These are phyloP conservation scores for Penicillium sp. DNA, from an alignment of 2,329 filamentous ascomycete species.

Conservation along the genomic window DNA sequence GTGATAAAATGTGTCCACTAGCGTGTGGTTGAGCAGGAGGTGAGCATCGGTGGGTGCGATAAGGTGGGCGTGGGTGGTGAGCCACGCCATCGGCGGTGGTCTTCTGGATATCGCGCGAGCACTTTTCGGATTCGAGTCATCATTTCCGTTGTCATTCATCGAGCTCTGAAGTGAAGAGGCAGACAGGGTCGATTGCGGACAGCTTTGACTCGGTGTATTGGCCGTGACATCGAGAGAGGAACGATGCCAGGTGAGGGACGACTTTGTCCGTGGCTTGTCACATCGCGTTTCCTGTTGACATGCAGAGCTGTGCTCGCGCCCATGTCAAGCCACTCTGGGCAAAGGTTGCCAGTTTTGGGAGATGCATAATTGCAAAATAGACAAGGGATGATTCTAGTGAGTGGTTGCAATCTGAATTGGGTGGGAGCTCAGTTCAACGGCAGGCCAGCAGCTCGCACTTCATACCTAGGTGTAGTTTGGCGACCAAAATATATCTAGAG, in stretches of 20 bases:
- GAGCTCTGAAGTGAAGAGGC: slow-evolving; percentile 30
- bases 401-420: background rate
- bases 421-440: too few species aligned
- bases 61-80: too few species aligned
- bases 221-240: slow-evolving; percentile 28
- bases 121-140: slow-evolving; percentile 50
- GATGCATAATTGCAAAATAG: slow-evolving; percentile 4
- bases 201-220: slow-evolving; percentile 22
- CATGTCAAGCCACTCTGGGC: slow-evolving; percentile 17
- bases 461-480: background rate
- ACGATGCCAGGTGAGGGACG: slow-evolving; percentile 39
- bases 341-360: slow-evolving; percentile 12
- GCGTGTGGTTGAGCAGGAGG: too few species aligned
- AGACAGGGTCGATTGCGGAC: slow-evolving; percentile 12
- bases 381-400: background rate
- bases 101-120: too few species aligned
- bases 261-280: slow-evolving; percentile 33
- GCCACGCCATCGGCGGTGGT: too few species aligned
- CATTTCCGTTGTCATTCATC: slow-evolving; percentile 43
- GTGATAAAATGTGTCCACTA: too few species aligned
- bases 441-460: background rate
- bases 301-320: slow-evolving; percentile 18
- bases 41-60: too few species aligned
- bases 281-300: slow-evolving; percentile 20
- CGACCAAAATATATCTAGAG: background rate